Evolutionary conservation across 345 rosid genomes (phyloP), one percentile per base, ranked within the genome.

Genomic region (Streptanthus diversifolius): DNA sequence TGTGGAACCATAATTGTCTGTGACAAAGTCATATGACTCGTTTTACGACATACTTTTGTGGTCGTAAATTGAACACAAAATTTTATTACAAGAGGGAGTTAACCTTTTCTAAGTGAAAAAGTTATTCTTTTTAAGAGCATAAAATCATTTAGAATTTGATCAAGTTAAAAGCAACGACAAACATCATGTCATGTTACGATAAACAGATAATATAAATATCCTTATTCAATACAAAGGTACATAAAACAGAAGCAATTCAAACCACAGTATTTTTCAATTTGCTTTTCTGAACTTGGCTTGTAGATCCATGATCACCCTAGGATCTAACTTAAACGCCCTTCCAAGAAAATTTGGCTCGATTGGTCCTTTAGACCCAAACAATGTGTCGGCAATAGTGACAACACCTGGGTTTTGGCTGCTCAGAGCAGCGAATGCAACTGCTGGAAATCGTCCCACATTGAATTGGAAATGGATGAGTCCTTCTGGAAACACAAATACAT

Each of bases 351-450:
- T 62, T 0, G 17, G 24, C 1, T 72, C 3, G 0, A 72, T 72
- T 3, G 6, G 14, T 2, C 63, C 63, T 5, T 52, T 40, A 19
- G 76, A 52, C 1, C 62, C 76, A 35, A 35, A 35, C 3, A 35
- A 12, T 3, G 61, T 18, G 53, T 71, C 52, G 4, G 75, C 68
- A 51, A 71, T 51, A 51, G 41, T 37, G 30, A 61, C 21, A 3
- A 15, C 33, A 17, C 68, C 75, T 0, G 68, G 61, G 15, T 49
- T 61, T 61, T 71, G 75, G 68, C 75, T 71, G 12, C 43, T 71
- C 5, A 62, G 0, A 39, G 3, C 62, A 19, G 69, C 43, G 3
- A 61, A 71, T 51, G 69, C 75, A 49, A 60, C 45, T 0, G 68
- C 75, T 0, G 51, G 52, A 3, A 1, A 1, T 0, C 3, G 0